These are phyloP conservation scores for Phialophora chinensis DNA, from an alignment of 2,329 filamentous ascomycete species.

Conservation along the genomic window DNA sequence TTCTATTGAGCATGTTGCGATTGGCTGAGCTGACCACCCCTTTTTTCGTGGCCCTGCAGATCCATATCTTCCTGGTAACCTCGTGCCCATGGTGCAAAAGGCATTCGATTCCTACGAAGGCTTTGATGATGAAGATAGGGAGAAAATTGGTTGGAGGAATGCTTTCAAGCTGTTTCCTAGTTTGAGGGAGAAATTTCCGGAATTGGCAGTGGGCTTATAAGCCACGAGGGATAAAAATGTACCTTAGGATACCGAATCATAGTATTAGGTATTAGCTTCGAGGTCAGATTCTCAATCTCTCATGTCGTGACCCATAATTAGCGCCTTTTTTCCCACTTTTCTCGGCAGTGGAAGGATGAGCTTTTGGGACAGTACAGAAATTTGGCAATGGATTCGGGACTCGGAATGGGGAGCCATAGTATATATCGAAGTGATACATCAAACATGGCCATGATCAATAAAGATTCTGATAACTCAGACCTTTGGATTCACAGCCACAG, in stretches of 20 bases:
- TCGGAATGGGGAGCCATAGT: neutral
- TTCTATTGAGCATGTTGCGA: neutral
- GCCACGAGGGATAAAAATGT: too few relatives aligned
- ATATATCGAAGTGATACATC: neutral
- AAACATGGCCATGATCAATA: neutral
- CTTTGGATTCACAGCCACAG: neutral
- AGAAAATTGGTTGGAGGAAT: constrained; percentile 39
- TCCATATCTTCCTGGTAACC: constrained; percentile 3
- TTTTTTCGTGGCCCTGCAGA: neutral
- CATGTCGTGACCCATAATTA: neutral
- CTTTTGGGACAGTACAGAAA: neutral
- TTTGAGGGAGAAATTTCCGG: constrained; percentile 13
- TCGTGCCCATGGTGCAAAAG: constrained; percentile 1
- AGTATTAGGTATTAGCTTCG: neutral
- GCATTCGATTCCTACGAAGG: constrained; percentile 31
- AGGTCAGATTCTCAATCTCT: neutral
- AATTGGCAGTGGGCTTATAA: neutral
- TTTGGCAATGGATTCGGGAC: neutral
- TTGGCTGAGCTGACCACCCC: neutral
- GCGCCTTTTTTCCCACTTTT: neutral
- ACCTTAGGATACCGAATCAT: too few relatives aligned
- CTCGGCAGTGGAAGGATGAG: too few relatives aligned
- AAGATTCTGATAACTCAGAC: neutral
- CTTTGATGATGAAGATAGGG: constrained; percentile 38
- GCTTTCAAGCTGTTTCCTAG: constrained; percentile 39